Percentiles rank a stretch among this genome's conserved stretches.
Evolutionary conservation across 2,329 filamentous ascomycete genomes (phyloP).

Genomic region (Dothideomycetes sp.): DNA sequence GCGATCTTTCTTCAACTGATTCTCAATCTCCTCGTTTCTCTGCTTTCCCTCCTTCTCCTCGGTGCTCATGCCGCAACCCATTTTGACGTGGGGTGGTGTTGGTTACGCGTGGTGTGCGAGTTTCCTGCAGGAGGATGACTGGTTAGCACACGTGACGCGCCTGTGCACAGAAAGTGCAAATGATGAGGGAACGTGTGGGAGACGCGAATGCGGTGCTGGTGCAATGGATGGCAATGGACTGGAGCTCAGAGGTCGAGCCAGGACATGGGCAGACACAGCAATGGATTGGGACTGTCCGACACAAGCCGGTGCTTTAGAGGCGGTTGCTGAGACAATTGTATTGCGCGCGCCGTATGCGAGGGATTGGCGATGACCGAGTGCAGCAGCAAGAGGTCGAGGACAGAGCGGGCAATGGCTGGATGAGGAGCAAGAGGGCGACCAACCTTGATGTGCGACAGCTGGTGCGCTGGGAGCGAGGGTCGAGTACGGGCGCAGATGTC

Average conservation of each 20-base stretch:
- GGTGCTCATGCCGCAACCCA: constrained; percentile 99
- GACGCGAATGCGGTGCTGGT: not conserved
- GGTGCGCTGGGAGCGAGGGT: not conserved
- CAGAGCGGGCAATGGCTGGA: not conserved
- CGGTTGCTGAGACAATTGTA: too few species aligned
- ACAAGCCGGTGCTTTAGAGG: too few species aligned
- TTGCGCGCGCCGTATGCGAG: constrained; percentile 2
- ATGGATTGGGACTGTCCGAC: too few species aligned
- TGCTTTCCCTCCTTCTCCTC: constrained; percentile 99
- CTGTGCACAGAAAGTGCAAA: not conserved
- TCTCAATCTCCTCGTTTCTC: constrained; percentile 99
- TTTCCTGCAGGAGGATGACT: not conserved
- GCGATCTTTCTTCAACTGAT: constrained; percentile 96
- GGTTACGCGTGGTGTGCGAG: not conserved
- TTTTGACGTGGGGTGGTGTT: constrained; percentile 46
- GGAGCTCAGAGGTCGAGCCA: not conserved
- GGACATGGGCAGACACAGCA: not conserved
- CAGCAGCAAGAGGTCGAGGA: not conserved
- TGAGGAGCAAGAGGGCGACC: constrained; percentile 4
- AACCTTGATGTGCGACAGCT: constrained; percentile 7
- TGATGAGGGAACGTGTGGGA: not conserved
- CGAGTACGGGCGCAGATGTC: not conserved
- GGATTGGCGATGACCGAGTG: constrained; percentile 4
- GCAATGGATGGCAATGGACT: not conserved
- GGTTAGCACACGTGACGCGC: not conserved